Conservation (phyloP, 139 green algal genomes). For the Chlamydomonas sphaeroides region DNA sequence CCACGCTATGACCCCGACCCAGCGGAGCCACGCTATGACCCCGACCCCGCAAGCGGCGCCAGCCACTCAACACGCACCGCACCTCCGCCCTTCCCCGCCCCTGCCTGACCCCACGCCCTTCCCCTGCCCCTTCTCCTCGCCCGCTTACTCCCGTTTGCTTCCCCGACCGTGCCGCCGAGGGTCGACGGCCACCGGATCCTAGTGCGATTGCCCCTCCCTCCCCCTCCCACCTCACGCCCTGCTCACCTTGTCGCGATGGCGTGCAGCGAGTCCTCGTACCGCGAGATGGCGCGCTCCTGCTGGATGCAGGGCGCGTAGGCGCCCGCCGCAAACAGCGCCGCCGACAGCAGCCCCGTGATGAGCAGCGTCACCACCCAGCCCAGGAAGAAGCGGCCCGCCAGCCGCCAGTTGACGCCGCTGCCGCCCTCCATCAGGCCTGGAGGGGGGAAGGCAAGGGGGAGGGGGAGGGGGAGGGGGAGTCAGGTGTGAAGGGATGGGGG, state of each 20-base stretch:
- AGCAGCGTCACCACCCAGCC: conserved; percentile 44
- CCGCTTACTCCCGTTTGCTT: no score
- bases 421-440: not conserved
- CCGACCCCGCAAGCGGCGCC: no score
- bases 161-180: no score
- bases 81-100: no score
- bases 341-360: conserved; percentile 17
- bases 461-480: not conserved
- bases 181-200: no score
- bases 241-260: not conserved
- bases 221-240: not conserved
- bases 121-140: no score
- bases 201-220: not conserved
- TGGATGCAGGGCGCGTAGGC: conserved; percentile 4
- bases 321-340: conserved; percentile 26
- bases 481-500: not conserved
- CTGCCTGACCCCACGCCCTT: not conserved
- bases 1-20: no score
- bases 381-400: conserved; percentile 32
- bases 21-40: no score
- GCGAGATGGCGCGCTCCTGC: not conserved
- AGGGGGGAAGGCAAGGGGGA: no score
- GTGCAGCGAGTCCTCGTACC: not conserved
- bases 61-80: no score
- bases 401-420: conserved; percentile 13